Conservation (phyloP, 306 rosid species). For the Casuarina glauca region DNA sequence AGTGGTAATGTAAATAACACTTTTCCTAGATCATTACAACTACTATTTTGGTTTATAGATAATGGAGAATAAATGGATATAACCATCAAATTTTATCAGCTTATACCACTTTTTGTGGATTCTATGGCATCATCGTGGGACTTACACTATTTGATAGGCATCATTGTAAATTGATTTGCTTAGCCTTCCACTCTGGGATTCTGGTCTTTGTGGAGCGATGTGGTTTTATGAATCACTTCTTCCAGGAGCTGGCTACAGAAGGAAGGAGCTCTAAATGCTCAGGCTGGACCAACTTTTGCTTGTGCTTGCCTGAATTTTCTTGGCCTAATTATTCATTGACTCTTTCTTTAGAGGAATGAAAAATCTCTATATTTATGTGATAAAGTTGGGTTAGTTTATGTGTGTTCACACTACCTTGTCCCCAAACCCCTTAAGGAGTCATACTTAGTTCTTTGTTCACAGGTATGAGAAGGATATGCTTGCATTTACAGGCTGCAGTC, state of each 20-base stretch:
- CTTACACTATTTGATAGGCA: neutral
- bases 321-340: slow-evolving; percentile 12
- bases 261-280: neutral
- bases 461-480: slow-evolving; percentile 99
- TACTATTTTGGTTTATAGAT: neutral
- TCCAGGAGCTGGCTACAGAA: neutral
- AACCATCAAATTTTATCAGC: neutral
- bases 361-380: slow-evolving; percentile 3
- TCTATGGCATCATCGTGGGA: neutral
- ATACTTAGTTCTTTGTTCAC: slow-evolving; percentile 19
- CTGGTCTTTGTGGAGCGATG: neutral
- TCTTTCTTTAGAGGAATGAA: neutral
- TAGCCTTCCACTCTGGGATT: neutral
- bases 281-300: neutral
- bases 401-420: neutral
- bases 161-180: neutral
- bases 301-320: neutral
- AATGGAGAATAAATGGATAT: neutral
- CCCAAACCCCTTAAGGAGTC: slow-evolving; percentile 1
- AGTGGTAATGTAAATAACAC: too few species aligned
- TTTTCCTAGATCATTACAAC: too few species aligned
- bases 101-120: neutral
- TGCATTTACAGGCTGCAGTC: slow-evolving; percentile 97
- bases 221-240: neutral
- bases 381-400: slow-evolving; percentile 10